These are phyloP conservation scores for Aplosporella prunicola DNA, from an alignment of 2,329 filamentous ascomycete species.

Conservation along the genomic window DNA sequence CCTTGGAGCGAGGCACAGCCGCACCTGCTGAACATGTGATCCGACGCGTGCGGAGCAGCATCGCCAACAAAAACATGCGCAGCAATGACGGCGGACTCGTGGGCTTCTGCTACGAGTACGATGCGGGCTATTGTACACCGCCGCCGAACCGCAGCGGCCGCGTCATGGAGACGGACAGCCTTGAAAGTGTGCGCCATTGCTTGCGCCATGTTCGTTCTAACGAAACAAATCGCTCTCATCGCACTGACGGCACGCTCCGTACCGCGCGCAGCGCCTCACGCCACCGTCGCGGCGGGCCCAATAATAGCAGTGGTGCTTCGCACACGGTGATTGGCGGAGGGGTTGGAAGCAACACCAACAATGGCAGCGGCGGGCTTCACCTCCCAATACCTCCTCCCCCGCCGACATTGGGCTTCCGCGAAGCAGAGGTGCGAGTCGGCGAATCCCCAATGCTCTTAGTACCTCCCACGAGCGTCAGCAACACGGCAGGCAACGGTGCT, in stretches of 20 bases:
- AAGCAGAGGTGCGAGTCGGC: slow-evolving; percentile 24
- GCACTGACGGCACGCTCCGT: neutral
- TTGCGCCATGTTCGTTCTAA: slow-evolving; percentile 24
- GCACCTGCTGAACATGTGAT: slow-evolving; percentile 5
- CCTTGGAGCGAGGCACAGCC: neutral
- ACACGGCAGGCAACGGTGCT: no score
- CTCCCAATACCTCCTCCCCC: neutral
- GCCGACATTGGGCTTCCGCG: slow-evolving; percentile 23
- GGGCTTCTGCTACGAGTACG: slow-evolving; percentile 7
- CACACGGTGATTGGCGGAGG: no score
- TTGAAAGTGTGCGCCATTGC: slow-evolving; percentile 17
- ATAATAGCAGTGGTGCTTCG: no score
- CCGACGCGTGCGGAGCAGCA: slow-evolving; percentile 5
- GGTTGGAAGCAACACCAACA: no score
- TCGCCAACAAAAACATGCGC: slow-evolving; percentile 1
- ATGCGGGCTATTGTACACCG: neutral
- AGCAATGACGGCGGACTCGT: slow-evolving; percentile 5
- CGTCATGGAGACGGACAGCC: neutral
- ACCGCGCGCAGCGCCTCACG: no score
- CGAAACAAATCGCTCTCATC: slow-evolving; percentile 16
- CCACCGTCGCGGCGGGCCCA: no score
- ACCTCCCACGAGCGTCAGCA: no score
- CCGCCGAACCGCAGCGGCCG: neutral
- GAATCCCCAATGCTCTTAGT: no score
- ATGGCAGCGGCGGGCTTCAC: neutral